Conservation (phyloP, 192 early-diverging fungal genomes). For the Rhizophagus prolifer region DNA sequence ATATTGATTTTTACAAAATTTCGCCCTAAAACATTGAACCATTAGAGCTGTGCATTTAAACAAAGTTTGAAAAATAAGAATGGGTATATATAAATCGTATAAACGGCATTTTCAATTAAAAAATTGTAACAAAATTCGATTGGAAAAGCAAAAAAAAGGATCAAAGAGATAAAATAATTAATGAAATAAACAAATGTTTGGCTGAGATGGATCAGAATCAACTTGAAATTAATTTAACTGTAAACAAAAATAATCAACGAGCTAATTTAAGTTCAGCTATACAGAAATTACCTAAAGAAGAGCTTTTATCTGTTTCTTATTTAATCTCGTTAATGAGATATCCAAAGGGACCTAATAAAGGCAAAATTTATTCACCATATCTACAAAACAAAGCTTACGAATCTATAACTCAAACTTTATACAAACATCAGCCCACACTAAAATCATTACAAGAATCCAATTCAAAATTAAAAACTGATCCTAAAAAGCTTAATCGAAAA, state of each 20-base stretch:
- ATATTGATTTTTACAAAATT: not conserved
- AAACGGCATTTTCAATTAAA: not conserved
- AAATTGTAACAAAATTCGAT: not conserved
- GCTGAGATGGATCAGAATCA: too few relatives aligned
- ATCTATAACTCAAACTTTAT: not conserved
- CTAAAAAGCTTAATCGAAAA: not conserved
- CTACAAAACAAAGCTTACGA: not conserved
- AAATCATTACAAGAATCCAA: not conserved
- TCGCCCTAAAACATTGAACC: not conserved
- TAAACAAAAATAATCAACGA: not conserved
- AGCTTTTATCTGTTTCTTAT: not conserved
- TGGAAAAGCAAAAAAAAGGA: not conserved
- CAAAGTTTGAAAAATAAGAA: not conserved
- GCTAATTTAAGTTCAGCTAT: not conserved
- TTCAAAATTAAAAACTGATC: not conserved
- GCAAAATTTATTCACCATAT: not conserved
- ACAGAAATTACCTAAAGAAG: not conserved
- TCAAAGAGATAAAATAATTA: not conserved
- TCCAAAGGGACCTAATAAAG: not conserved
- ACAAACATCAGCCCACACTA: not conserved
- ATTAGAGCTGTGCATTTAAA: constrained; percentile 5
- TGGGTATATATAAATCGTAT: constrained; percentile 11
- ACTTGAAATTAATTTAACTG: too few relatives aligned
- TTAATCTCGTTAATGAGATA: not conserved
- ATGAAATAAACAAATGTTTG: not conserved